phyloP scores from a whole-genome alignment of 1,284 basidiomycete species.

The Filobasidium uniguttulatum region DNA sequence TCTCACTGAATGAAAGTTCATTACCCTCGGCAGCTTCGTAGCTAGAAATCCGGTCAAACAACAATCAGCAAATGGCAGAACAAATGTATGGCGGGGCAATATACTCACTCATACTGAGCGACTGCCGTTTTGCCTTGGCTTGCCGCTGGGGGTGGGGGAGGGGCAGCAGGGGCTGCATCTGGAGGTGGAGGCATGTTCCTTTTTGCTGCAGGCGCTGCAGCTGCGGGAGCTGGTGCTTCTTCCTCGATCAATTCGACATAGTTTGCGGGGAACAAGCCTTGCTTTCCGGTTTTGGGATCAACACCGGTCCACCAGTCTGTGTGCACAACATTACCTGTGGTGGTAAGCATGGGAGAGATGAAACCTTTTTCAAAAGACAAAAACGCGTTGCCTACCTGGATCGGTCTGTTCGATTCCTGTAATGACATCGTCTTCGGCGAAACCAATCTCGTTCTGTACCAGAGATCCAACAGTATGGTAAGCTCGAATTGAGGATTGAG shows the following conservation, averaged over 20 bases:
- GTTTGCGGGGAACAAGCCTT: conserved; percentile 57
- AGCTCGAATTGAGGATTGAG: neutral
- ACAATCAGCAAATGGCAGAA: no score
- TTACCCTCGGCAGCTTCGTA: conserved; percentile 81
- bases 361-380: neutral
- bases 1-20: conserved; percentile 70
- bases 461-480: neutral
- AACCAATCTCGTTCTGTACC: conserved; percentile 70
- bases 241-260: conserved; percentile 56
- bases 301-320: conserved; percentile 61
- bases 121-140: conserved; percentile 19
- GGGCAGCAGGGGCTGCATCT: neutral
- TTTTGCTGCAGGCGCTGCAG: no score
- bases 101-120: conserved; percentile 26
- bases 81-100: no score
- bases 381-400: conserved; percentile 49
- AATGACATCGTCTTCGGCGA: conserved; percentile 67
- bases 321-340: no score
- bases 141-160: conserved; percentile 9
- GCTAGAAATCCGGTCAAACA: conserved; percentile 24
- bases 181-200: conserved; percentile 2
- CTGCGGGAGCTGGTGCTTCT: conserved; percentile 25
- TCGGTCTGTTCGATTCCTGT: conserved; percentile 70
- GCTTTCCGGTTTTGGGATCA: conserved; percentile 46
- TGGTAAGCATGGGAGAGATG: neutral